Base-by-base conservation (phyloP, 2,329 filamentous ascomycete species). In the Penicillium sp. region DNA sequence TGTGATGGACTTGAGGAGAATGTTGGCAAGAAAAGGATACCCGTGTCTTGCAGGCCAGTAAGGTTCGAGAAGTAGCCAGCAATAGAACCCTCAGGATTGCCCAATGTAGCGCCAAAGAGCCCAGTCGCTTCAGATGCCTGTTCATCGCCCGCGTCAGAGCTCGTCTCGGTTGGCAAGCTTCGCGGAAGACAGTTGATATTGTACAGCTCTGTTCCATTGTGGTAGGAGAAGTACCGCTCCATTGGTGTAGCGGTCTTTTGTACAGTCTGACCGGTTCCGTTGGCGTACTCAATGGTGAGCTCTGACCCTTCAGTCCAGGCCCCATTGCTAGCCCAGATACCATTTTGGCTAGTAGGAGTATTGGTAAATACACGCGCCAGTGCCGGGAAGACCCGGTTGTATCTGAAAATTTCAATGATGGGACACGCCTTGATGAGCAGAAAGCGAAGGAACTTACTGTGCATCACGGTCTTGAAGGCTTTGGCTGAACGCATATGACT, bases 391-490 rank as follows among this genome's bases (percentile, higher is more conserved):
- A 64, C 31, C 44, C 61, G 61, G n/a, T 67, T 67, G 33, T 67
- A 66, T 14, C 63, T 66, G 23, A 4, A 22, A 49, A 2, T 20
- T 23, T 65, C 26, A 65, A 54, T 47, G 6, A 6, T 4, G 11
- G 27, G 9, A 45, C 6, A 37, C 8, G 3, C 9, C n/a, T 40
- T 40, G 35, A 40, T 11, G 15, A 5, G 11, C 7, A 35, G 15
- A 7, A 20, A 9, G 12, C 12, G 4, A 8, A 40, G 41, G 6
- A 44, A 43, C 59, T 12, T 80, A 86, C 57, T 84, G 73, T 25
- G 83, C 82, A 69, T 86, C 83, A 1, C 75, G 75, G 59, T 86
- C 83, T 58, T 86, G 83, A 27, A 79, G 75, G 26, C 69, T 73
- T 53, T 81, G 79, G 50, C 72, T 73, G 48, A 78, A 71, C 9